phyloP scores from a whole-genome alignment of 345 rosid species.

The Physaria fendleri region DNA sequence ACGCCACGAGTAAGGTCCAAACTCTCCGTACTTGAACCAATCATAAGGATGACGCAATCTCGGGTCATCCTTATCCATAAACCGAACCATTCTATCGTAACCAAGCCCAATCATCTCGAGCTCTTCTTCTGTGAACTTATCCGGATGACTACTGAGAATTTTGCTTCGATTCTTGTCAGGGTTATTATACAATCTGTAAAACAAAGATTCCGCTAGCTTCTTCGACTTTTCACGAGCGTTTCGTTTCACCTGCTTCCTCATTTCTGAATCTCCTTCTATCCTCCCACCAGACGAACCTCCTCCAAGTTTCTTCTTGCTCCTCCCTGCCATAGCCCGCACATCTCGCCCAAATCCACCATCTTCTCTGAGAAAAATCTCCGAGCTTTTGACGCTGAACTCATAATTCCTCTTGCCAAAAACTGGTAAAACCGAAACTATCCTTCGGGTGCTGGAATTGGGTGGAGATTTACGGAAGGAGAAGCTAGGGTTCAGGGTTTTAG shows the following conservation, averaged over 20 bases:
- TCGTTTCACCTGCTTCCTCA: conserved; percentile 44
- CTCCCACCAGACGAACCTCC: conserved; percentile 55
- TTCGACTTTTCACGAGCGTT: conserved; percentile 38
- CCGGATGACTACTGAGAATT: conserved; percentile 53
- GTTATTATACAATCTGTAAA: conserved; percentile 55
- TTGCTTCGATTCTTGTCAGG: conserved; percentile 33
- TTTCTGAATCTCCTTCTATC: conserved; percentile 45
- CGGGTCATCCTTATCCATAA: conserved; percentile 91
- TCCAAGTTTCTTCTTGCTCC: conserved; percentile 78
- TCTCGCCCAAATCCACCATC: conserved; percentile 35
- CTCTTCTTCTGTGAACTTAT: conserved; percentile 77
- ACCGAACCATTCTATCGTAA: conserved; percentile 83
- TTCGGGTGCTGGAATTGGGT: conserved; percentile 9
- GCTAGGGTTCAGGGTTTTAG: conserved; percentile 69
- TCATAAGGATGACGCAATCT: conserved; percentile 74
- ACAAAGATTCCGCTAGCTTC: conserved; percentile 54
- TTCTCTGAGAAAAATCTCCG: conserved; percentile 18
- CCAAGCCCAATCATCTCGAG: conserved; percentile 77
- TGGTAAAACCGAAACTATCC: conserved; percentile 13
- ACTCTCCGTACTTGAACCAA: conserved; percentile 94
- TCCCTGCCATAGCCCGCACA: conserved; percentile 60
- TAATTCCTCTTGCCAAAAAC: not conserved
- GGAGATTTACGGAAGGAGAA: conserved; percentile 25
- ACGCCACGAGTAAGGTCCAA: conserved; percentile 92
- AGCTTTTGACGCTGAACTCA: conserved; percentile 12